A percentile compares a stretch with the other conserved stretches of the same genome.
These are phyloP conservation scores for Chlorella sp. DNA, from an alignment of 139 green algal species.

Conservation along the genomic window DNA sequence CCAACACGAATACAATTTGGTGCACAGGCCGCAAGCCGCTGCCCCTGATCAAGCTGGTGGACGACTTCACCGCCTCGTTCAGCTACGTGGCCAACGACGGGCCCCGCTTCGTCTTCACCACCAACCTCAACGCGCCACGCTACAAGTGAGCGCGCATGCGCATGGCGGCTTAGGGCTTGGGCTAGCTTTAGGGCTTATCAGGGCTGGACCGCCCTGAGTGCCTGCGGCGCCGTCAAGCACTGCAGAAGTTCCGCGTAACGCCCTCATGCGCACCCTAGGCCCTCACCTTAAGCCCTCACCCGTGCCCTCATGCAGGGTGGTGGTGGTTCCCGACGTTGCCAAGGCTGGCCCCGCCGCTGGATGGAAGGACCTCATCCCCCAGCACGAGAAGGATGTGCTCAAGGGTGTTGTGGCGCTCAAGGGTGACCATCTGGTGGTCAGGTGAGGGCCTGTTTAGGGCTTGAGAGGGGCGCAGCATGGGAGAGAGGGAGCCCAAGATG, in stretches of 20 bases:
- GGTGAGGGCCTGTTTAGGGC: slow-evolving; percentile 22
- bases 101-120: slow-evolving; percentile 67
- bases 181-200: no score
- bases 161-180: no score
- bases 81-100: slow-evolving; percentile 77
- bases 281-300: no score
- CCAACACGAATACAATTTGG: no score
- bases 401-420: slow-evolving; percentile 47
- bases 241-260: no score
- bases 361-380: slow-evolving; percentile 69
- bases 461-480: background rate
- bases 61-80: slow-evolving; percentile 76
- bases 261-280: background rate
- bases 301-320: slow-evolving; percentile 33
- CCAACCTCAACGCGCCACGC: slow-evolving; percentile 78
- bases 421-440: slow-evolving; percentile 64
- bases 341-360: slow-evolving; percentile 15
- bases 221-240: no score
- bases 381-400: slow-evolving; percentile 71
- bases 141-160: slow-evolving; percentile 58
- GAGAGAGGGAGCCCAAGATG: background rate
- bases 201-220: no score
- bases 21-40: slow-evolving; percentile 36
- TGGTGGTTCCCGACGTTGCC: slow-evolving; percentile 36
- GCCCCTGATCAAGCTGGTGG: slow-evolving; percentile 64